A percentile compares a stretch with the other conserved stretches of the same genome.
Evolutionary conservation across 2,329 filamentous ascomycete species (phyloP).

Genomic region (Magnaporthiopsis rhizophila): DNA sequence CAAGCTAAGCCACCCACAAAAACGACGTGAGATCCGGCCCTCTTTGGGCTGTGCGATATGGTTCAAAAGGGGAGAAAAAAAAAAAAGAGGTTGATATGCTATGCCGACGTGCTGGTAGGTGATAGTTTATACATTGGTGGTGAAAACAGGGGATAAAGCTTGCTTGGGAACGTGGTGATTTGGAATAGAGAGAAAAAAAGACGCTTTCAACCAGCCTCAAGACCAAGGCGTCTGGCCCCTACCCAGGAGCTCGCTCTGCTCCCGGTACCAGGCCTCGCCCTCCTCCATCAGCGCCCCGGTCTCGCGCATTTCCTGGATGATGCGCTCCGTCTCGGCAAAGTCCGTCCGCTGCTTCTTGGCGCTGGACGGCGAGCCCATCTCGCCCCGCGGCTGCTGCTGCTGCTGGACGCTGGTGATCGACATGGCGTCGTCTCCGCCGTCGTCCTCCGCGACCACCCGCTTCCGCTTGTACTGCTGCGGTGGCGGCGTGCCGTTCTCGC

Average conservation of each 20-base stretch:
- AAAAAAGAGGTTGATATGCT: not conserved
- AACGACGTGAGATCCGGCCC: not conserved
- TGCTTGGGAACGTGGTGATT: not conserved
- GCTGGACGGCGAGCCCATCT: slow-evolving; percentile 14
- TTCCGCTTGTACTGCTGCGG: slow-evolving; percentile 11
- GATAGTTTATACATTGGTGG: not conserved
- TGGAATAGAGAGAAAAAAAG: not conserved
- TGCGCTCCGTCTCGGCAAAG: slow-evolving; percentile 19
- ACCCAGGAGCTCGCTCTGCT: slow-evolving; percentile 33
- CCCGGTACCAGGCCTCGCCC: slow-evolving; percentile 36
- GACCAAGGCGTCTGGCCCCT: slow-evolving; percentile 10
- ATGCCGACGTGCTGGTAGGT: not conserved
- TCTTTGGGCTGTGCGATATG: no score
- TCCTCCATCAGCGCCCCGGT: slow-evolving; percentile 38
- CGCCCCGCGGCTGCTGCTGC: slow-evolving; percentile 4
- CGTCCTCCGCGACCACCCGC: slow-evolving; percentile 9
- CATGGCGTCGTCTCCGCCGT: not conserved
- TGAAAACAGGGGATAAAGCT: not conserved
- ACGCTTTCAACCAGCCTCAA: not conserved
- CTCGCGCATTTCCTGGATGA: slow-evolving; percentile 33
- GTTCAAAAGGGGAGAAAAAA: not conserved
- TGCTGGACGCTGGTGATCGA: slow-evolving; percentile 3
- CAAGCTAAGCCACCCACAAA: not conserved
- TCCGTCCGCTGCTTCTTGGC: slow-evolving; percentile 18
- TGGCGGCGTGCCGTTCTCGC: not conserved